phyloP scores from a whole-genome alignment of 208 protist genomes.

The Angomonas deanei region DNA sequence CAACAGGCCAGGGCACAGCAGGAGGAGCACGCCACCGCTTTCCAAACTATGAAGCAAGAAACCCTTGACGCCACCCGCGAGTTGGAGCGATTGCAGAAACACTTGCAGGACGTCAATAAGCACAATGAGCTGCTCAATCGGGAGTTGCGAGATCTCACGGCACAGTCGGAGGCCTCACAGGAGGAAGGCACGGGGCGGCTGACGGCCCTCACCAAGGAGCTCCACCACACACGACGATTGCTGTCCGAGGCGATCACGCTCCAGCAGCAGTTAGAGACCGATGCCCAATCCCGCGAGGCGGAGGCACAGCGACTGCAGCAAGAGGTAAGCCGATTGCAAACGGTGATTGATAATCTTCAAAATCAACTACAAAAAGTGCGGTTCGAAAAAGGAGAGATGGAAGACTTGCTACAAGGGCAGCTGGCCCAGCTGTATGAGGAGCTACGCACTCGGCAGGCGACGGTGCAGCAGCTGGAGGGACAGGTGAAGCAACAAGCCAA shows the following conservation, averaged over 20 bases:
- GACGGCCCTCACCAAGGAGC: slow-evolving; percentile 42
- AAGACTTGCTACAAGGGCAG: slow-evolving; percentile 32
- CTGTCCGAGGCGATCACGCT: slow-evolving; percentile 41
- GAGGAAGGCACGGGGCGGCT: slow-evolving; percentile 19
- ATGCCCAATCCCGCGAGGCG: slow-evolving; percentile 18
- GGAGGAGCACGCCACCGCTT: slow-evolving; percentile 8
- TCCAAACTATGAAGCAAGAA: slow-evolving; percentile 11
- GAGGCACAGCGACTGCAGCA: slow-evolving; percentile 27
- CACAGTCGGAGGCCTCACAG: slow-evolving; percentile 38
- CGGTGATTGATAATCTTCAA: slow-evolving; percentile 19
- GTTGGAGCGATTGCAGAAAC: slow-evolving; percentile 29
- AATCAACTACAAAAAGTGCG: slow-evolving; percentile 26
- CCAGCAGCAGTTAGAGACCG: slow-evolving; percentile 26
- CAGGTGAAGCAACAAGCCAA: slow-evolving; percentile 28
- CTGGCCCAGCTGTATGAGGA: slow-evolving; percentile 45
- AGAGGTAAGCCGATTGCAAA: slow-evolving; percentile 15
- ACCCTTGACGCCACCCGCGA: slow-evolving; percentile 4
- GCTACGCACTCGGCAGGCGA: slow-evolving; percentile 23
- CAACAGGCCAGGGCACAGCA: slow-evolving; percentile 6
- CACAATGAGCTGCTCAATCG: slow-evolving; percentile 51
- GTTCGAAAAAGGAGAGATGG: slow-evolving; percentile 29
- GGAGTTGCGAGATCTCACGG: slow-evolving; percentile 17
- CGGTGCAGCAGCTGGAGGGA: slow-evolving; percentile 22
- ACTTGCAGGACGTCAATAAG: slow-evolving; percentile 34
- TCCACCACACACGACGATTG: slow-evolving; percentile 31